Evolutionary conservation across 208 protist species (phyloP), one percentile per base, ranked within the genome.

Genomic region (Trypanosoma rangeli): DNA sequence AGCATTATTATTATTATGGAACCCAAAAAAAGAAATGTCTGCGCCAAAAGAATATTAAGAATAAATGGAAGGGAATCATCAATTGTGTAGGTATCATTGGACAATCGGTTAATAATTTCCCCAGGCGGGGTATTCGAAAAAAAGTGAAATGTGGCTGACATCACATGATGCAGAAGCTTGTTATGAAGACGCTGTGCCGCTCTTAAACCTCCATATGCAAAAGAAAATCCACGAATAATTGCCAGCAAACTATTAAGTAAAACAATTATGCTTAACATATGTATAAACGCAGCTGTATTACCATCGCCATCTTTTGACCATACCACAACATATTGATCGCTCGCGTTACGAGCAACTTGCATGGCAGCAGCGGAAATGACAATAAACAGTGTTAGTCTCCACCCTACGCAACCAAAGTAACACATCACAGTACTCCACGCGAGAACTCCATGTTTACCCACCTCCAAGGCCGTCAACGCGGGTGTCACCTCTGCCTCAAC

Each of bases 71-170:
- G 65, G 64, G 82, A 75, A 31, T 92, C 85, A 73, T 97, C 93
- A 42, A 94, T 64, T 24, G 73, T 75, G 73, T 90, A 83, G 22
- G 87, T 64, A 65, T 97, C 94, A 55, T 77, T 84, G 16, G 79
- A 84, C 39, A 97, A 86, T 24, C 94, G 78, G 66, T 95, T 97
- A 24, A 97, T 66, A 42, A 97, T 69, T 42, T 78, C 78, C 9
- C 86, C 86, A 53, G 84, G 69, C n/a, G 83, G 78, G 5, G 83
- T 86, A 13, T 64, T 70, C 55, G 80, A 78, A 52, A 92, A 92
- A 68, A 92, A 92, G 1, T 52, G 57, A 67, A 85, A 67, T 3
- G 78, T 87, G 31, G 72, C 74, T 39, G 75, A 78, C 49, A 77
- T 52, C 12, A 92, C 60, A 39, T 78, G 74, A 46, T 68, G 54